Evolutionary conservation across 352 stramenopile species (phyloP), one percentile per base, ranked within the genome.

Genomic region (Blastocystis sp.): DNA sequence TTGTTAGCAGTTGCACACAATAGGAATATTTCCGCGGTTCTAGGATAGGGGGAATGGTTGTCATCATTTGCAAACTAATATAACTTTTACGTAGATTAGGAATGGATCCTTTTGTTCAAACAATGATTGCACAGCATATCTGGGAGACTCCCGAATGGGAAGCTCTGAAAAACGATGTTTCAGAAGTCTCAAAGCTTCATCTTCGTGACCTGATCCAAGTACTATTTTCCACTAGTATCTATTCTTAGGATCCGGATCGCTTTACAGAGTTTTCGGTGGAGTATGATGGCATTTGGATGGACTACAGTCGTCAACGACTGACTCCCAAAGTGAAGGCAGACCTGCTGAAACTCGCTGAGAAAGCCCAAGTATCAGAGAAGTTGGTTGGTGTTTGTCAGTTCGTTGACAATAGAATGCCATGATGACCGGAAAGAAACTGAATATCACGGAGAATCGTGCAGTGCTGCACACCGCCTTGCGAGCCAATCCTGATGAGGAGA

Each of bases 391-490:
- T 78, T 24, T 20, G 37, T 9, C 8, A 18, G 9, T 20, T 91
- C 92, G 11, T 90, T 90, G 26, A 56, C 55, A 20, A 50, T 91
- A 92, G 66, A 88, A 93, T 41, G 94, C 95, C 37, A 98, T 99
- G 92, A 94, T 94, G 43, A 93, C 87, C 4, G 97, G 97, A 47
- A 94, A 95, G 88, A 93, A 97, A 66, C 96, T 99, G 50, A 99
- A 99, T 91, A 93, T 91, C 26, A 99, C 97, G 0, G 97, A 99
- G 92, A 93, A 96, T 90, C 93, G 96, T 76, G 94, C 96, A 0
- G 97, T 98, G 18, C 93, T 98, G 90, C 97, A 99, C 93, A 96
- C 98, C 91, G 94, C 96, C 4, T 92, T 99, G 78, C 93, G 97
- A 34, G 95, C 95, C 68, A 90, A 95, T 90, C 73, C 94, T 92